A percentile compares a stretch with the other conserved stretches of the same genome.
Evolutionary conservation across 1,284 basidiomycete species (phyloP).

Genomic region (Naganishia sp.): DNA sequence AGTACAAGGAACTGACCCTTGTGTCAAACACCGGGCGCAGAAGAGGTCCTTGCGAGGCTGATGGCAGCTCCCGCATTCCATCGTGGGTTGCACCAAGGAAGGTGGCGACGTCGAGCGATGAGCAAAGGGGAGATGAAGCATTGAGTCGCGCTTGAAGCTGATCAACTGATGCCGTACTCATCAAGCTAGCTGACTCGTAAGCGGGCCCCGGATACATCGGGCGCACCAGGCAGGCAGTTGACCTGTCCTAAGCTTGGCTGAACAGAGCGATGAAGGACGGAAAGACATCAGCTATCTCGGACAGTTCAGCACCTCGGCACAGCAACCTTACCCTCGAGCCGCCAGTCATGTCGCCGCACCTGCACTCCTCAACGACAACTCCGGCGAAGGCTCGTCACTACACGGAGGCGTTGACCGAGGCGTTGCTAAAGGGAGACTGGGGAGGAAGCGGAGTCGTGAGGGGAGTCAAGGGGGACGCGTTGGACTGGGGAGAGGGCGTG

Average conservation of each 20-base stretch:
- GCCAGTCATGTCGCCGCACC: slow-evolving; percentile 53
- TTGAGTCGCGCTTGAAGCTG: neutral
- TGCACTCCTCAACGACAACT: slow-evolving; percentile 26
- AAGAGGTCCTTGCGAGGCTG: slow-evolving; percentile 8
- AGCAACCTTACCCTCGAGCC: slow-evolving; percentile 29
- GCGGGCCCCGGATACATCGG: neutral
- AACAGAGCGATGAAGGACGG: neutral
- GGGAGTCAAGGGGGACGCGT: slow-evolving; percentile 60
- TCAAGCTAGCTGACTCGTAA: neutral
- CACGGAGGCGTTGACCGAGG: slow-evolving; percentile 42
- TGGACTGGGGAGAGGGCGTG: slow-evolving; percentile 77
- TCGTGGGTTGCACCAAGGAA: neutral
- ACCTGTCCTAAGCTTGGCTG: neutral
- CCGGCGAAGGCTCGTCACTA: slow-evolving; percentile 51
- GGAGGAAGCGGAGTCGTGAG: slow-evolving; percentile 61
- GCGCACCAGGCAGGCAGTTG: neutral
- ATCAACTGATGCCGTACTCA: neutral
- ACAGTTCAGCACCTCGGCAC: neutral
- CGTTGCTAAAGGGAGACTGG: slow-evolving; percentile 51
- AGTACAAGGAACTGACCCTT: slow-evolving; percentile 20
- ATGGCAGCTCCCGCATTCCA: slow-evolving; percentile 24
- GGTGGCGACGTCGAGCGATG: neutral
- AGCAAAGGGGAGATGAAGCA: neutral
- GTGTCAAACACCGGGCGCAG: slow-evolving; percentile 19
- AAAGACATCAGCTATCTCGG: neutral